Percentiles rank a stretch among this genome's conserved stretches.
Evolutionary conservation across 2,329 filamentous ascomycete species (phyloP).

Genomic region (Nannizziopsis arthrosporioides): DNA sequence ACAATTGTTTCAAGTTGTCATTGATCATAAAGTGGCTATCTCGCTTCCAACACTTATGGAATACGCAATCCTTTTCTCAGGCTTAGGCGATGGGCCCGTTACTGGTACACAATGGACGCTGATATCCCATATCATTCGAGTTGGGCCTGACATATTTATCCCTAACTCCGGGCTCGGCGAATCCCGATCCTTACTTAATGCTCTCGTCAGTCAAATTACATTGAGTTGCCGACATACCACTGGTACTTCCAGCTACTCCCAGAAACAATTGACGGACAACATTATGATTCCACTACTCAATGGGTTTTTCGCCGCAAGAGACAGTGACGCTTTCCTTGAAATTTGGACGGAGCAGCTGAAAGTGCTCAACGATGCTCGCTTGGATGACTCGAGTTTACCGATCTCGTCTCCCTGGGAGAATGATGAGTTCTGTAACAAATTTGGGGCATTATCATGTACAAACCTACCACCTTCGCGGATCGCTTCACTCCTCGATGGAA

Average conservation of each 20-base stretch:
- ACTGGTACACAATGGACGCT: slow-evolving; percentile 31
- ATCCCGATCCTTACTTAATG: slow-evolving; percentile 27
- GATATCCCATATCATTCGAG: slow-evolving; percentile 31
- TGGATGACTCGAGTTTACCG: slow-evolving; percentile 16
- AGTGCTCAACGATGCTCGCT: slow-evolving; percentile 27
- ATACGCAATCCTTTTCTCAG: slow-evolving; percentile 30
- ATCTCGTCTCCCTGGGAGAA: slow-evolving; percentile 36
- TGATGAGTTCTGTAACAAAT: slow-evolving; percentile 31
- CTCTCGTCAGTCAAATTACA: slow-evolving; percentile 27
- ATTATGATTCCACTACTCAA: slow-evolving; percentile 32
- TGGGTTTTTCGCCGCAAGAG: slow-evolving; percentile 32
- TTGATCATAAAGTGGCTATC: slow-evolving; percentile 29
- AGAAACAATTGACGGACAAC: slow-evolving; percentile 27
- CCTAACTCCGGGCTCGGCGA: slow-evolving; percentile 33
- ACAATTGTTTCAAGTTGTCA: slow-evolving; percentile 29
- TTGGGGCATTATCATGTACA: slow-evolving; percentile 25
- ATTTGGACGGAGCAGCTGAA: slow-evolving; percentile 32
- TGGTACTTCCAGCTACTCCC: slow-evolving; percentile 16
- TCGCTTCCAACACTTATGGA: slow-evolving; percentile 32
- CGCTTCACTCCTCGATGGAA: slow-evolving; percentile 21
- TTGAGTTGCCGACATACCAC: slow-evolving; percentile 23
- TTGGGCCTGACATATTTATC: slow-evolving; percentile 35
- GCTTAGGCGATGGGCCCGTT: slow-evolving; percentile 25
- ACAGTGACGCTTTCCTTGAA: slow-evolving; percentile 30
- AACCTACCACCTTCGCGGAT: slow-evolving; percentile 23